These are phyloP conservation scores for Aureobasidium sp. DNA, from an alignment of 2,329 filamentous ascomycete species.

Conservation along the genomic window DNA sequence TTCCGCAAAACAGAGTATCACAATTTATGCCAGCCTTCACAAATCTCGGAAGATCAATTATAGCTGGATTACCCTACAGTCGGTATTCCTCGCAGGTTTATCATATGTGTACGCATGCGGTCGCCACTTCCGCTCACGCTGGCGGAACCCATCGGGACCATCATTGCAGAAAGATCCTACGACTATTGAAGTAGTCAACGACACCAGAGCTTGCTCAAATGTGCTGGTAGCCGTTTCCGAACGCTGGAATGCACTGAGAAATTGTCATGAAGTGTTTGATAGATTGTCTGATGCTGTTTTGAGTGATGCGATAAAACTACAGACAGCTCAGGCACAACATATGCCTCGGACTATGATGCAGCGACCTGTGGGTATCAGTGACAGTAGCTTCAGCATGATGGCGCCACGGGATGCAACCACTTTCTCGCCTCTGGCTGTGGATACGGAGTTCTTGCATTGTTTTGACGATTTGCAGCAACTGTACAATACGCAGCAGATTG, in stretches of 20 bases:
- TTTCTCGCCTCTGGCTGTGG: slow-evolving; percentile 24
- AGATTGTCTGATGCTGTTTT: slow-evolving; percentile 35
- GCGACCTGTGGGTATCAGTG: neutral
- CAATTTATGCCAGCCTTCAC: slow-evolving; percentile 36
- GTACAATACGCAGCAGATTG: slow-evolving; percentile 18
- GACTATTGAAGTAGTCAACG: slow-evolving; percentile 36
- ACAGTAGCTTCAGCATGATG: neutral
- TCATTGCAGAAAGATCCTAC: slow-evolving; percentile 26
- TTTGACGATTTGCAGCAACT: slow-evolving; percentile 26
- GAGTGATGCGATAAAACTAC: slow-evolving; percentile 30
- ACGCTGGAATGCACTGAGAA: slow-evolving; percentile 32
- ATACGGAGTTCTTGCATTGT: slow-evolving; percentile 32
- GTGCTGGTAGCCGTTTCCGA: slow-evolving; percentile 38
- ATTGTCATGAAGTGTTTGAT: slow-evolving; percentile 37
- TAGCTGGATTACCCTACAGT: slow-evolving; percentile 42
- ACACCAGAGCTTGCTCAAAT: slow-evolving; percentile 36
- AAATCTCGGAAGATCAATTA: slow-evolving; percentile 39
- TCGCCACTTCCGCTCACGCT: slow-evolving; percentile 28
- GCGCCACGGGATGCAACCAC: neutral
- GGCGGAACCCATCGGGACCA: neutral
- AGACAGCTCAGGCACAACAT: slow-evolving; percentile 8
- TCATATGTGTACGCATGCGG: slow-evolving; percentile 37
- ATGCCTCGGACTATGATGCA: neutral
- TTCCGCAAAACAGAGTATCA: slow-evolving; percentile 33
- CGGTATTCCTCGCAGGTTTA: slow-evolving; percentile 39